Base-by-base conservation (phyloP, 2,329 filamentous ascomycete species). In the Ceratocystis smalleyi region DNA sequence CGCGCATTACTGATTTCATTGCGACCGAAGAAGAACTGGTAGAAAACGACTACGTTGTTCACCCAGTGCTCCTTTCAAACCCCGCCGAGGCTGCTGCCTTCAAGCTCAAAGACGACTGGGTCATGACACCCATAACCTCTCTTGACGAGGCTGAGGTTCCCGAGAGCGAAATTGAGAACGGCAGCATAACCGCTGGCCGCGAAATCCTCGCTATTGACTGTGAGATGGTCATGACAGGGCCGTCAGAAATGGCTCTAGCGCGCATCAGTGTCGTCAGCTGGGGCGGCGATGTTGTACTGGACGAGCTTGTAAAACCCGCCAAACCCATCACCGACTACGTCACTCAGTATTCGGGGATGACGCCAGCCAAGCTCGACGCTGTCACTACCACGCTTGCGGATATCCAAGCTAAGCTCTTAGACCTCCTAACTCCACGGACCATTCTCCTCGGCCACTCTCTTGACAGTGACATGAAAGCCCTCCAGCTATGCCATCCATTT, bases 191-290 rank as follows among this genome's bases (percentile, higher is more conserved):
- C 0, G 89, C 84, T 35, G 94, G 91, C 43, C 83, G 90, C 67
- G 81, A 86, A 45, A 77, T 96, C 10, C 77, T 95, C 60, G 87
- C 90, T 1, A 78, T 99, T 64, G 94, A 99, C 73, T 99, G 94
- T 75, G 94, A 99, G 75, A 99, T 99, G 94, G 96, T 91, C 73
- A 85, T 90, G 75, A 95, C 91, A 1, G 88, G 86, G 66, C 84
- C 87, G 67, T 84, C 84, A 59, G 83, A 89, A 68, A 89, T 87
- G 68, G 89, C 91, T 43, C 83, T 99, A 54, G 95, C 94, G 1
- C 85, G 94, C 65, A 87, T 97, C 72, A 96, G 91, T 72, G 74
- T 97, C 47, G 78, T 99, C 6, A 78, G 84, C 67, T 99, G 94
- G 92, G 83, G 91, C 69, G 91, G 91, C 60, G 82, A 84, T 43